Evolutionary conservation across 1,139 yeast species (phyloP), one percentile per base, ranked within the genome.

Genomic region (Lodderomyces parapsilosis): DNA sequence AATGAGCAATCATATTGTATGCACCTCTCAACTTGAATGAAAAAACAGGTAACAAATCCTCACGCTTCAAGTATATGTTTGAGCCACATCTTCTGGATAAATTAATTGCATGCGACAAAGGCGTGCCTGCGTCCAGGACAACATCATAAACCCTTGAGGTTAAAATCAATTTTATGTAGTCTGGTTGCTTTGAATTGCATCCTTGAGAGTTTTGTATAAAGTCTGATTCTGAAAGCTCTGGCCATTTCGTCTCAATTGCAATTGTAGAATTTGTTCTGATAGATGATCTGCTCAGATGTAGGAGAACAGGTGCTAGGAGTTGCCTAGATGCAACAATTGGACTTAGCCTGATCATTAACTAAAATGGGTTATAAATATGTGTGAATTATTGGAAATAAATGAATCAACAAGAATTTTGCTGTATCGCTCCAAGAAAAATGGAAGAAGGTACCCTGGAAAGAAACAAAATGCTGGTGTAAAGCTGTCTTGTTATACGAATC

Each of bases 21-120:
- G 99, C 99, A 46, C 99, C 99, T 61, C 99, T 83, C 49, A 93
- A 75, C 67, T 93, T 93, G 78, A 93, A 93, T 32, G 96, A 86
- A 64, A 93, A 93, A 10, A 94, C 99, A 0, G 99, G 98, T 44
- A 89, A 76, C 39, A 90, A 72, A 58, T 94, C 99, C 62, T 93
- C 99, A 52, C 99, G 76, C 58, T 93, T 93, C 52, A 93, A 70
- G 49, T 76, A 74, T 13, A 94, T 82, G 39, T 83, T 83, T 35
- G 96, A 74, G 40, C 86, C 86, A 18, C 83, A 72, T 56, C 81
- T 83, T 43, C 83, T 83, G 1, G 94, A 83, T 43, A 93, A 71
- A 36, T 86, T 82, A 8, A 81, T 78, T 0, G 96, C 99, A 37
- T 75, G 74, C 0, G 88, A 79, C 36, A 90, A 71, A 2, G 98